These are phyloP conservation scores for Globisporangium takayamanum DNA, from an alignment of 352 stramenopile genomes.

Conservation along the genomic window DNA sequence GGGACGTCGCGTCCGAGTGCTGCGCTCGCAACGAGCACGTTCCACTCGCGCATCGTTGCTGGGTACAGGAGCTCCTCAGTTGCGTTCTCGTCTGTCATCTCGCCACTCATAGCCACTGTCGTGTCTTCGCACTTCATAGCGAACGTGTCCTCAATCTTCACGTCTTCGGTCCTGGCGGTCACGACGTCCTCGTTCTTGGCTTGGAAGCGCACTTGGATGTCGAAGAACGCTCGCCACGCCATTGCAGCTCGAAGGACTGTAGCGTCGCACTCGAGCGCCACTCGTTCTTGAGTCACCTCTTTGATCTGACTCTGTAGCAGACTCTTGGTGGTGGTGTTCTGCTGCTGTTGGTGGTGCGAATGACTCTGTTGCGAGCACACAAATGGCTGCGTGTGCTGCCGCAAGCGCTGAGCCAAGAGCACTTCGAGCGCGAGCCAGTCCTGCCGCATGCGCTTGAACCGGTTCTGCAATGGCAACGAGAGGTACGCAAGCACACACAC, in stretches of 20 bases:
- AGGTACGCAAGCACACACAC: not conserved
- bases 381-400: not conserved
- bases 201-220: not conserved
- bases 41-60: not conserved
- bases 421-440: conserved; percentile 27
- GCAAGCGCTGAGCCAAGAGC: not conserved
- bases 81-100: not conserved
- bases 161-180: not conserved
- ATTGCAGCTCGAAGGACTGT: not conserved
- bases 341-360: not conserved
- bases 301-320: not conserved
- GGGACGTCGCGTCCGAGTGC: not conserved
- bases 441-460: conserved; percentile 22
- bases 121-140: not conserved
- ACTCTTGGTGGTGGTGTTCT: too few relatives aligned
- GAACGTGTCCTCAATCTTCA: not conserved
- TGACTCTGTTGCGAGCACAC: not conserved
- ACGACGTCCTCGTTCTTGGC: not conserved
- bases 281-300: not conserved
- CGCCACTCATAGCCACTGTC: not conserved
- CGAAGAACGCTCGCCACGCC: not conserved
- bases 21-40: not conserved
- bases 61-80: not conserved
- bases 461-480: conserved; percentile 15
- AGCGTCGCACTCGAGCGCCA: not conserved